phyloP scores from a whole-genome alignment of 208 protist species.

The Kentomonas sorsogonicus region DNA sequence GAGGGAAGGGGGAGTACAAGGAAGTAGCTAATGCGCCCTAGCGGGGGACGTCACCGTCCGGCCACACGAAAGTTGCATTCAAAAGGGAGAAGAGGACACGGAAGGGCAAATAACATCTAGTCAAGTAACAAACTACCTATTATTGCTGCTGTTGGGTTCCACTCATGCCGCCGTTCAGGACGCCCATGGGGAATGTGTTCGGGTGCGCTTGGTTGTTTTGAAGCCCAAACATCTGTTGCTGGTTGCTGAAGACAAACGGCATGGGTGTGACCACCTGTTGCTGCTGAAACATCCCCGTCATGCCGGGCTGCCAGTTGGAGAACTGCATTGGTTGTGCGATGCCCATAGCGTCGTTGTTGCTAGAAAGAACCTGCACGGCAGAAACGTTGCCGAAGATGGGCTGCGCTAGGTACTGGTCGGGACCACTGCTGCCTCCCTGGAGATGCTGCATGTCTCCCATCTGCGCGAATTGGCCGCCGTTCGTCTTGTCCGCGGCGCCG shows the following conservation, averaged over 20 bases:
- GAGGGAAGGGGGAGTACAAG: too few species aligned
- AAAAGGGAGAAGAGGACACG: background rate
- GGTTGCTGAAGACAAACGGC: slow-evolving; percentile 65
- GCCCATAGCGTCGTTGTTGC: slow-evolving; percentile 8
- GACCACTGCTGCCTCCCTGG: too few species aligned
- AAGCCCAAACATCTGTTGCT: slow-evolving; percentile 24
- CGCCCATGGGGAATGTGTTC: too few species aligned
- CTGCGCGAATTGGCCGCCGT: too few species aligned
- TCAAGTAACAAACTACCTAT: background rate
- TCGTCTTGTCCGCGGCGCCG: too few species aligned
- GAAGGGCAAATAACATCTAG: slow-evolving; percentile 4
- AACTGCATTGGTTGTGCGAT: background rate
- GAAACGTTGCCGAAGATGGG: too few species aligned
- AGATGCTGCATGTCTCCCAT: too few species aligned
- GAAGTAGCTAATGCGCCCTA: background rate
- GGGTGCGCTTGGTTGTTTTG: background rate
- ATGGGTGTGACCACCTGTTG: slow-evolving; percentile 54
- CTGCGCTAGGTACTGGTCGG: too few species aligned
- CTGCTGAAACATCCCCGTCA: slow-evolving; percentile 24
- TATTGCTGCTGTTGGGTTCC: background rate
- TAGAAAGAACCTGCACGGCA: background rate
- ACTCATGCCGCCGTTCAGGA: background rate
- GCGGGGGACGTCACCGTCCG: background rate
- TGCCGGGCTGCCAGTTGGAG: slow-evolving; percentile 33
- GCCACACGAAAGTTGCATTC: background rate